Conservation (phyloP, 768 basidiomycete genomes). For the Mycena albidolilacea region DNA sequence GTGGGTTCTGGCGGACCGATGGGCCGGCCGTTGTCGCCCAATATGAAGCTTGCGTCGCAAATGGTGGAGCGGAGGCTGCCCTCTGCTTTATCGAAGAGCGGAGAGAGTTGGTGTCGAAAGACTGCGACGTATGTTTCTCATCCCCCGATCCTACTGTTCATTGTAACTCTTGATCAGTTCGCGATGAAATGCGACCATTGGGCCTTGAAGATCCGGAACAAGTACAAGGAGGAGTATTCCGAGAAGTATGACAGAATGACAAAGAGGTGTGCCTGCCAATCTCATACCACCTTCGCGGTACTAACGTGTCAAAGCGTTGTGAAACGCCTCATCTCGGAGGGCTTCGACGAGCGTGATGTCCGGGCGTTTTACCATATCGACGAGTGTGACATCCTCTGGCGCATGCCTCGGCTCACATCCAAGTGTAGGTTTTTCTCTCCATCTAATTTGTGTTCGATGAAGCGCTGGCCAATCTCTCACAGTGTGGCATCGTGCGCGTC, state of each 20-base stretch:
- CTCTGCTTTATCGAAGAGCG: background rate
- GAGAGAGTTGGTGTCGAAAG: background rate
- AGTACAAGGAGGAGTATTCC: background rate
- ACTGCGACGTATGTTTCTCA: background rate
- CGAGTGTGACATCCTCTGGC: background rate
- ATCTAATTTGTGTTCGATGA: background rate
- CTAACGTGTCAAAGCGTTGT: background rate
- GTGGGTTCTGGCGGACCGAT: constrained; percentile 10
- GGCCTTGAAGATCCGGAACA: background rate
- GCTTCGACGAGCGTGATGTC: constrained; percentile 2
- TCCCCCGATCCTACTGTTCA: background rate
- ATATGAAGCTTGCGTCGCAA: background rate
- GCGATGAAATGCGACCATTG: background rate
- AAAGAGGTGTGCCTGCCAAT: background rate
- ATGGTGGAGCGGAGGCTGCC: constrained; percentile 1
- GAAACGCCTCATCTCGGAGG: constrained; percentile 3
- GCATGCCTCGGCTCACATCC: constrained; percentile 29
- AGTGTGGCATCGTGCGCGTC: constrained; percentile 27
- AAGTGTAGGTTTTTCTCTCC: background rate
- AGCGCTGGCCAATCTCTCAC: no score
- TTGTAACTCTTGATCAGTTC: background rate
- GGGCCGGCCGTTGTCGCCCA: background rate
- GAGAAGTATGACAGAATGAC: background rate
- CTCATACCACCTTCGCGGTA: background rate
- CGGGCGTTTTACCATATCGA: background rate